Evolutionary conservation across 164 flowering plant species (phyloP).

Genomic region (Vitis cinerea): DNA sequence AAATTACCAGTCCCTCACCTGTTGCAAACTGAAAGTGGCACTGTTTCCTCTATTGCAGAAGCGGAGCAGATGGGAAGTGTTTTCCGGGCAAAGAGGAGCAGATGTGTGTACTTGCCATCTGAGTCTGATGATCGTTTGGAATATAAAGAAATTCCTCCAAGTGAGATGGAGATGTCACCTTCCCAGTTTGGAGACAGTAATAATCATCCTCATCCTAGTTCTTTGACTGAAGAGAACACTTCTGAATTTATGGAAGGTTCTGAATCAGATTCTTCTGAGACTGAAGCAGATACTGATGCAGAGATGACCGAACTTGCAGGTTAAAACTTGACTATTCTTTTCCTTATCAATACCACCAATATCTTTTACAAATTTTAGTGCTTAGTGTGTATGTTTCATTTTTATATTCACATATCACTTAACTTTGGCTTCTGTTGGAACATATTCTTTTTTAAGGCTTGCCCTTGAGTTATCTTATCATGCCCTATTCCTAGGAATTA

Average conservation of each 20-base stretch:
- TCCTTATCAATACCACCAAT: background rate
- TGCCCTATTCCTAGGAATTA: too few relatives aligned
- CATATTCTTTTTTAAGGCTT: too few relatives aligned
- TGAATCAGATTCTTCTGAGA: slow-evolving; percentile 69
- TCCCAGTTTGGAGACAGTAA: slow-evolving; percentile 27
- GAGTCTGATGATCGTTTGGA: slow-evolving; percentile 39
- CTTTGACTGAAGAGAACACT: slow-evolving; percentile 39
- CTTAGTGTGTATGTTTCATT: too few relatives aligned
- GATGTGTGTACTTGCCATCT: slow-evolving; percentile 43
- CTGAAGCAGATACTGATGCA: slow-evolving; percentile 57
- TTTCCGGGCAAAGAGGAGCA: slow-evolving; percentile 55
- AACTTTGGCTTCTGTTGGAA: too few relatives aligned
- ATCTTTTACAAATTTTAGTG: background rate
- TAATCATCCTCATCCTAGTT: slow-evolving; percentile 21
- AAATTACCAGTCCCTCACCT: slow-evolving; percentile 27
- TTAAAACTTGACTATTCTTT: slow-evolving; percentile 16
- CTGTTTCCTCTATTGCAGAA: slow-evolving; percentile 36
- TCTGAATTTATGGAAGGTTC: slow-evolving; percentile 53
- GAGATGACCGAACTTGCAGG: slow-evolving; percentile 59
- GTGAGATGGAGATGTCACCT: slow-evolving; percentile 32
- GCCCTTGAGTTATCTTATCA: too few relatives aligned
- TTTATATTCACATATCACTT: too few relatives aligned
- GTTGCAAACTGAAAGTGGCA: slow-evolving; percentile 31
- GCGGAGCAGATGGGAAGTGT: slow-evolving; percentile 35
- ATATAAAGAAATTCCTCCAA: slow-evolving; percentile 24